phyloP scores from a whole-genome alignment of 352 stramenopile species.

The Pilasporangium apinafurcum region DNA sequence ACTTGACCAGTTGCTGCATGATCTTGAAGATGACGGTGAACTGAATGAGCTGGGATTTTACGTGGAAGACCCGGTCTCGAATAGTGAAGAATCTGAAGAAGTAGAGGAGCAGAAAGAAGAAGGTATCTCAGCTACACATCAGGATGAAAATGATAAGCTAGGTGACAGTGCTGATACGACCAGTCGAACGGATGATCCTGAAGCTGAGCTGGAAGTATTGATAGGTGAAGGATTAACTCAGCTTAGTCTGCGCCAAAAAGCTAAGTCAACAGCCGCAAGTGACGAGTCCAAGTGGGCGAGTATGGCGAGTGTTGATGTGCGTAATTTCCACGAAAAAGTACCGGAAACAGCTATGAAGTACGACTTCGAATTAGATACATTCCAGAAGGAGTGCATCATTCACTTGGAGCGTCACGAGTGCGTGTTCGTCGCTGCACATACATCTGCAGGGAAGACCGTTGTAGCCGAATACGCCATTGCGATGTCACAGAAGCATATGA shows the following conservation, averaged over 20 bases:
- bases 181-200: conserved; percentile 19
- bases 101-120: conserved; percentile 1
- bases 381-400: conserved; percentile 96
- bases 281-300: conserved; percentile 64
- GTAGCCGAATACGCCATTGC: conserved; percentile 98
- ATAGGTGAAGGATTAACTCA: conserved; percentile 12
- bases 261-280: conserved; percentile 2
- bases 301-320: conserved; percentile 59
- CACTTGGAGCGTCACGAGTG: conserved; percentile 92
- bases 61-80: conserved; percentile 23
- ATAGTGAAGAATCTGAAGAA: conserved; percentile 4
- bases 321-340: conserved; percentile 80
- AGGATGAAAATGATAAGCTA: neutral
- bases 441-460: conserved; percentile 97
- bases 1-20: conserved; percentile 59
- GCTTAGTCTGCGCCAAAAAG: too few relatives aligned
- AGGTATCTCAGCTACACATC: neutral
- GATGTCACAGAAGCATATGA: conserved; percentile 88
- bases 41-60: conserved; percentile 53
- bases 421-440: conserved; percentile 97
- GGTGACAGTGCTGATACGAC: neutral
- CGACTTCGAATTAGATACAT: conserved; percentile 90
- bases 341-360: conserved; percentile 81
- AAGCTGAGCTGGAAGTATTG: conserved; percentile 47
- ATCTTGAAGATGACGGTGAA: conserved; percentile 67